Evolutionary conservation across 495 filamentous ascomycete species (phyloP), one percentile per base, ranked within the genome.

Genomic region (Neurospora cerealis): DNA sequence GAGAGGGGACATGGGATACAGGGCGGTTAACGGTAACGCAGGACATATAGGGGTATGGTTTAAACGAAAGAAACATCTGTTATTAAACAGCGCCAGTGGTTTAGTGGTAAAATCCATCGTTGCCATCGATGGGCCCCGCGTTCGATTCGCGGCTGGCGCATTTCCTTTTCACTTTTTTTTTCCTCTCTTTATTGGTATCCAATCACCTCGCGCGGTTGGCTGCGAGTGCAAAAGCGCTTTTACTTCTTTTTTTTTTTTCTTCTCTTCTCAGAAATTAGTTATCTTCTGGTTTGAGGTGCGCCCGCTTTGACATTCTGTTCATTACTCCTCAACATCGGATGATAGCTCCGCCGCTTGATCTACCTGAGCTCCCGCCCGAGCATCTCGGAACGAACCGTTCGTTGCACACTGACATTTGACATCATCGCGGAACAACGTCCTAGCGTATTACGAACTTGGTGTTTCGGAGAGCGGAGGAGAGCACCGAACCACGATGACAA

Each of bases 31-130:
- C 2, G 24, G 24, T 1, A 28, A 28, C 2, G 24, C 24, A 28
- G 2, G 24, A 28, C 24, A 28, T 28, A 28, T 28, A 28, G 24
- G 24, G 24, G 24, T 28, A 28, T 28, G 24, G 24, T 28, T 28
- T 1, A 0, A 28, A 28, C 2, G 24, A 28, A 28, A 28, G 0
- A 28, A 1, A 2, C 8, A 48, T 5, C 44, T 28, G 7, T 0
- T 28, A 28, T 21, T 1, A 19, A 62, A 7, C 0, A 19, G 54
- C 54, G 54, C 54, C 79, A 83, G 83, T 84, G 83, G 83, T 84
- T 84, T 85, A 85, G 83, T 85, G 83, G 83, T 85, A 85, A 85
- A 85, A 85, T 84, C 82, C 83, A 84, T 85, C 83, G 83, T 85
- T 85, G 83, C 83, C 83, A 85, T 85, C 83, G 83, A 85, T 84